phyloP scores from a whole-genome alignment of 1,139 yeast species.

The Casaregolazyma suthepensis region DNA sequence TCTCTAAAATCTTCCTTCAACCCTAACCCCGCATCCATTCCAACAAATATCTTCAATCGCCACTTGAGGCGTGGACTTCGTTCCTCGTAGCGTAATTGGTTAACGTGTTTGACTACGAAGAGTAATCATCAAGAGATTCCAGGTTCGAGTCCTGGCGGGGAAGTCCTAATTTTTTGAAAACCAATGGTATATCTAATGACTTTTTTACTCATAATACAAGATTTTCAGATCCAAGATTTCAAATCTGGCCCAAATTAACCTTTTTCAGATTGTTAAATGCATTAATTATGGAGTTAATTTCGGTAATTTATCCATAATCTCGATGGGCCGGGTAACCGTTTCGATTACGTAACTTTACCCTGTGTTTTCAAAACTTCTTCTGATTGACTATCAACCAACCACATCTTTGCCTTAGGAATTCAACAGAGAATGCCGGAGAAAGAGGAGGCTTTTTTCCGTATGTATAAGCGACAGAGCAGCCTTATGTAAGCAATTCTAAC shows the following conservation, averaged over 20 bases:
- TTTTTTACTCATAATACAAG: background rate
- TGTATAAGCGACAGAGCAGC: slow-evolving; percentile 6
- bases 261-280: background rate
- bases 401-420: background rate
- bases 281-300: background rate
- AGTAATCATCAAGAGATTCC: slow-evolving; percentile 15
- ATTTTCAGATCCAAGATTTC: background rate
- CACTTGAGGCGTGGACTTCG: background rate
- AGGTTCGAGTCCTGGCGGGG: slow-evolving; percentile 35
- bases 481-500: slow-evolving; percentile 3
- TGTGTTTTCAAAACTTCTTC: background rate
- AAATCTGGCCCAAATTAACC: background rate
- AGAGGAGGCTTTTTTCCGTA: slow-evolving; percentile 22
- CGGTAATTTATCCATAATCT: background rate
- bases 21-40: background rate
- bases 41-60: background rate
- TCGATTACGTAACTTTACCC: background rate
- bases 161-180: slow-evolving; percentile 14
- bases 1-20: background rate
- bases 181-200: background rate
- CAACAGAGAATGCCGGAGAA: slow-evolving; percentile 11
- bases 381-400: background rate
- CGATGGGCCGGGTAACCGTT: background rate
- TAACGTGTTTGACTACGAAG: slow-evolving; percentile 16
- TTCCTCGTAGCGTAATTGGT: slow-evolving; percentile 16